A percentile compares a stretch with the other conserved stretches of the same genome.
Conservation (phyloP, 129 eudicot species). For the Scalesia atractyloides region DNA sequence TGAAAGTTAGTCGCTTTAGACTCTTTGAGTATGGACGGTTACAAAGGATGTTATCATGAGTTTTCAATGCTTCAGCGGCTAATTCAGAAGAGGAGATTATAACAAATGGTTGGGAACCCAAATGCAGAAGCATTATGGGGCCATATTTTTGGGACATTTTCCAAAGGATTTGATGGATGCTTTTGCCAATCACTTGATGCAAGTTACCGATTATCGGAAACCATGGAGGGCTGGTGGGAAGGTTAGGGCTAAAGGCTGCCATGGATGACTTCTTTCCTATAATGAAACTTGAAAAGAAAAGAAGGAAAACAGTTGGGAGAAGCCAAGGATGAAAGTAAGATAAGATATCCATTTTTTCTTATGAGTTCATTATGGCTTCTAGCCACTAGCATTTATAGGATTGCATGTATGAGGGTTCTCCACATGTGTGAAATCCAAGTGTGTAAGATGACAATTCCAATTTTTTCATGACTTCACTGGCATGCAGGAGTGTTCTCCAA, state of each 20-base stretch:
- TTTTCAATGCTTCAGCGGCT: background rate
- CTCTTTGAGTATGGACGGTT: background rate
- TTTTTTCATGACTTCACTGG: too few relatives aligned
- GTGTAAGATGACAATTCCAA: too few relatives aligned
- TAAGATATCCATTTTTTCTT: background rate
- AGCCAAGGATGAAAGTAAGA: background rate
- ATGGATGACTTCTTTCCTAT: background rate
- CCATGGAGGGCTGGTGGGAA: constrained; percentile 1
- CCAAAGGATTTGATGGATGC: background rate
- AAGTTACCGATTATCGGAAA: constrained; percentile 13
- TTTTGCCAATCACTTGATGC: background rate
- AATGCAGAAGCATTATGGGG: constrained; percentile 16
- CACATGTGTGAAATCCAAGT: too few relatives aligned
- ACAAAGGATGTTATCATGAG: background rate
- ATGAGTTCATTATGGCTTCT: too few relatives aligned
- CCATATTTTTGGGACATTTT: background rate
- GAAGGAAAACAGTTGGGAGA: background rate
- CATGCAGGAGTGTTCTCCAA: too few relatives aligned
- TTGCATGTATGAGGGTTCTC: too few relatives aligned
- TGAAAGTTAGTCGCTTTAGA: background rate
- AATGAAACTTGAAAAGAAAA: background rate
- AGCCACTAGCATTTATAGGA: too few relatives aligned
- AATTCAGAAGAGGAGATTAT: background rate
- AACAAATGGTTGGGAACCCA: constrained; percentile 1
- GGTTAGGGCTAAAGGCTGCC: background rate